Evolutionary conservation across 352 stramenopile genomes (phyloP).

Genomic region (Aphanomyces astaci): DNA sequence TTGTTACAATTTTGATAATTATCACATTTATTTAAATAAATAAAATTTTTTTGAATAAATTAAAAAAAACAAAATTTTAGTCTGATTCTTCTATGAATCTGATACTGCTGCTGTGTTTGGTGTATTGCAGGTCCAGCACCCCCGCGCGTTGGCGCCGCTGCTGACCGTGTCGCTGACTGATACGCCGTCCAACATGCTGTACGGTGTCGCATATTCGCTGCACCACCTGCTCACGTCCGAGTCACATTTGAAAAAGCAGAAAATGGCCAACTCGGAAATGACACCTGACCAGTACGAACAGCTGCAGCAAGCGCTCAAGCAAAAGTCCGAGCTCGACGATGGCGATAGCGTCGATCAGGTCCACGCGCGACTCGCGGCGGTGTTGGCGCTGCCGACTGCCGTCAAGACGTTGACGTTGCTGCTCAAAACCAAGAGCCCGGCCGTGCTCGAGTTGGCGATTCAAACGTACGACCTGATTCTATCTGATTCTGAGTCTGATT

Average conservation of each 20-base stretch:
- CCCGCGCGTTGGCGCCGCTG: slow-evolving; percentile 4
- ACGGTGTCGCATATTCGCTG: slow-evolving; percentile 92
- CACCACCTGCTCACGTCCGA: slow-evolving; percentile 90
- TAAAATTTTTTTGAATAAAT: too few species aligned
- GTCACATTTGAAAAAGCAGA: slow-evolving; percentile 90
- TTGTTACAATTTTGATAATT: too few species aligned
- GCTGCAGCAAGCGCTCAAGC: slow-evolving; percentile 89
- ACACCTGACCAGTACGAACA: slow-evolving; percentile 97
- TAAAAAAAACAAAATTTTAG: too few species aligned
- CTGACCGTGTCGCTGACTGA: slow-evolving; percentile 2
- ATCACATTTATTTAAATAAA: too few species aligned
- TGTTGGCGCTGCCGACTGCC: slow-evolving; percentile 29
- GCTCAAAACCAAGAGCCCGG: slow-evolving; percentile 56
- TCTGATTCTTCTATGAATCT: too few species aligned
- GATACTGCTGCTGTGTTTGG: too few species aligned
- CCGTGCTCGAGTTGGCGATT: slow-evolving; percentile 18
- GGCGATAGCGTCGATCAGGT: slow-evolving; percentile 80
- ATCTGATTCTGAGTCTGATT: slow-evolving; percentile 33
- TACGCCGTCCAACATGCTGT: slow-evolving; percentile 77
- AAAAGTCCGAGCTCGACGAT: slow-evolving; percentile 90
- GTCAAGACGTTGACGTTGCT: slow-evolving; percentile 71
- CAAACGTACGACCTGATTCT: slow-evolving; percentile 19
- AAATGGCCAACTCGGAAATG: slow-evolving; percentile 95
- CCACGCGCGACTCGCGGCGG: slow-evolving; percentile 36
- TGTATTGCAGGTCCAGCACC: neutral